These are phyloP conservation scores for Xerocomus subilludens DNA, from an alignment of 1,284 basidiomycete species.

Conservation along the genomic window DNA sequence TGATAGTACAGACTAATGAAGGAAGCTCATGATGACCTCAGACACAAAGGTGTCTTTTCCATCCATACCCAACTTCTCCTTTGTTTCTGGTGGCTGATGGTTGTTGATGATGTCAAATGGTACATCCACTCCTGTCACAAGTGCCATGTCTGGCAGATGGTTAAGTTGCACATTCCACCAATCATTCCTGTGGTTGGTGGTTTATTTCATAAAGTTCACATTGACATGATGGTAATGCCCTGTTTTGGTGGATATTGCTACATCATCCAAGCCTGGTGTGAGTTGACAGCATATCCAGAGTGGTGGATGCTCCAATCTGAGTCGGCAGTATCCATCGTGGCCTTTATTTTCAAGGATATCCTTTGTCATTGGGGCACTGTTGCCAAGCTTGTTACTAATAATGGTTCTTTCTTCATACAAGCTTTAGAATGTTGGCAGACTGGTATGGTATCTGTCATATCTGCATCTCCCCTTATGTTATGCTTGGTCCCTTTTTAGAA, in stretches of 20 bases:
- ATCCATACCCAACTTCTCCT: slow-evolving; percentile 43
- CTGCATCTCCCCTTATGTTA: neutral
- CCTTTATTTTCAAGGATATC: no score
- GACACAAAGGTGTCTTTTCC: slow-evolving; percentile 46
- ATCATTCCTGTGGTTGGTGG: slow-evolving; percentile 46
- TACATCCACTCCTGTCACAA: slow-evolving; percentile 31
- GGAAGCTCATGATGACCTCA: slow-evolving; percentile 44
- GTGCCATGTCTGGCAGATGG: slow-evolving; percentile 26
- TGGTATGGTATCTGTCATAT: neutral
- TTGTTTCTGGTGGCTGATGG: no score
- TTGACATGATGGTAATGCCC: slow-evolving; percentile 28
- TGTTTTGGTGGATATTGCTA: neutral
- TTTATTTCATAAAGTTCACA: slow-evolving; percentile 51
- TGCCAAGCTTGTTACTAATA: slow-evolving; percentile 1
- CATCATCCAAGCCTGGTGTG: slow-evolving; percentile 31
- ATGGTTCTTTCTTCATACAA: neutral
- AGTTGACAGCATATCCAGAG: slow-evolving; percentile 19
- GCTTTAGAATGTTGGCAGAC: neutral
- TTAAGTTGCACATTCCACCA: slow-evolving; percentile 42
- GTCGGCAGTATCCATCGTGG: neutral
- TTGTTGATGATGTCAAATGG: slow-evolving; percentile 39
- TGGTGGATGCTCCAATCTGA: neutral
- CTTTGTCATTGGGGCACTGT: neutral
- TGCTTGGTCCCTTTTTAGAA: no score
- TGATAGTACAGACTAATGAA: slow-evolving; percentile 32